These are phyloP conservation scores for Setaria viridis DNA, from an alignment of 202 grass and related monocot genomes.

Conservation along the genomic window DNA sequence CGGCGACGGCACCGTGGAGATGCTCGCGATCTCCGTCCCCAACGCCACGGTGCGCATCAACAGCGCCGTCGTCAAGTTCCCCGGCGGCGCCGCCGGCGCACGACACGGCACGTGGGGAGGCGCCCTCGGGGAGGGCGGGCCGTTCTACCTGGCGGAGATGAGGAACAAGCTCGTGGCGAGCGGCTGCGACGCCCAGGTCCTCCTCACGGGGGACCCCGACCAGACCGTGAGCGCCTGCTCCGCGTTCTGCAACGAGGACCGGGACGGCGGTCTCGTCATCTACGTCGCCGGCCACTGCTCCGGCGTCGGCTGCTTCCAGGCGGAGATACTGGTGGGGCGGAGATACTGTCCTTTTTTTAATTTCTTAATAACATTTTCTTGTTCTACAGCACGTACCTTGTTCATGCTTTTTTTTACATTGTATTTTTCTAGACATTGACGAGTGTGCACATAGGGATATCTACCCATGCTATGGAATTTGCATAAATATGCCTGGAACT, in stretches of 20 bases:
- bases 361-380: background rate
- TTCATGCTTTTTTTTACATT: background rate
- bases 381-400: too few species aligned
- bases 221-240: background rate
- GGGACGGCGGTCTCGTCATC: fast-evolving
- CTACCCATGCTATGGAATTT: too few species aligned
- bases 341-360: too few species aligned
- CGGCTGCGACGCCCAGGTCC: background rate
- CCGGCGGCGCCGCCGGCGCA: too few species aligned
- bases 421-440: constrained; percentile 36
- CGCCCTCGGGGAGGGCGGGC: background rate
- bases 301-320: background rate
- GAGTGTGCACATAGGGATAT: background rate
- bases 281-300: background rate
- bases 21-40: background rate
- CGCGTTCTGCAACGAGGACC: background rate
- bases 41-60: background rate
- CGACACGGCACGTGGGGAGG: background rate
- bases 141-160: background rate
- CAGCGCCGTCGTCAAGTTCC: background rate
- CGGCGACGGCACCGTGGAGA: constrained; percentile 27
- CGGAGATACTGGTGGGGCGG: too few species aligned
- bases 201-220: background rate
- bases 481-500: too few species aligned
- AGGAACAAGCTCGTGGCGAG: background rate